These are phyloP conservation scores for Eutrema salsugineum DNA, from an alignment of 441 rosid species.

Conservation along the genomic window DNA sequence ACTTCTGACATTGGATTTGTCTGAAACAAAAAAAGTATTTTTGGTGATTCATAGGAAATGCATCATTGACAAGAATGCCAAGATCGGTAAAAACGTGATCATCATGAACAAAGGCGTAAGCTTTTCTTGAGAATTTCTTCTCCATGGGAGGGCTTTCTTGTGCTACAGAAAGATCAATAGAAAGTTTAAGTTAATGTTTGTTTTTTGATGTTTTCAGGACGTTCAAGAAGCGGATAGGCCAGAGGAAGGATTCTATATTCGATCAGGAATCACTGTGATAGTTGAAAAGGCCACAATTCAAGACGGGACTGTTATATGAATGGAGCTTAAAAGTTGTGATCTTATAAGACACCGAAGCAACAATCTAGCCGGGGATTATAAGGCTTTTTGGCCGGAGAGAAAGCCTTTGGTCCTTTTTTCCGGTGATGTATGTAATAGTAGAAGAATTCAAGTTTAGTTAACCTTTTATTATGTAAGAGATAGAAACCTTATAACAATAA, in stretches of 20 bases:
- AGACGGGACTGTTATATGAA: conserved; percentile 23
- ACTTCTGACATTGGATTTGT: not conserved
- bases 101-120: conserved; percentile 78
- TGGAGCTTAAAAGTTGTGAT: not conserved
- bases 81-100: conserved; percentile 77
- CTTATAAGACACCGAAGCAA: not conserved
- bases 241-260: conserved; percentile 78
- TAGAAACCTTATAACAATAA: not conserved
- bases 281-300: conserved; percentile 60
- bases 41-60: conserved; percentile 49
- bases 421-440: not conserved
- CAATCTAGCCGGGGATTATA: not conserved
- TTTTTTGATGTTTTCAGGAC: conserved; percentile 41
- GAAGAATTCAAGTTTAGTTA: conserved; percentile 6
- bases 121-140: not conserved
- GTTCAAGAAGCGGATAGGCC: conserved; percentile 90
- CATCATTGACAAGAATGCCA: conserved; percentile 88
- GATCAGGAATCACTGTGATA: conserved; percentile 74
- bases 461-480: not conserved
- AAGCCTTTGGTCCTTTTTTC: not conserved
- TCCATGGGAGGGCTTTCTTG: not conserved
- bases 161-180: not conserved
- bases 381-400: not conserved
- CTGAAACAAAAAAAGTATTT: not conserved
- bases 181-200: not conserved